phyloP scores from a whole-genome alignment of 306 rosid species.

The Cyamopsis tetragonoloba region DNA sequence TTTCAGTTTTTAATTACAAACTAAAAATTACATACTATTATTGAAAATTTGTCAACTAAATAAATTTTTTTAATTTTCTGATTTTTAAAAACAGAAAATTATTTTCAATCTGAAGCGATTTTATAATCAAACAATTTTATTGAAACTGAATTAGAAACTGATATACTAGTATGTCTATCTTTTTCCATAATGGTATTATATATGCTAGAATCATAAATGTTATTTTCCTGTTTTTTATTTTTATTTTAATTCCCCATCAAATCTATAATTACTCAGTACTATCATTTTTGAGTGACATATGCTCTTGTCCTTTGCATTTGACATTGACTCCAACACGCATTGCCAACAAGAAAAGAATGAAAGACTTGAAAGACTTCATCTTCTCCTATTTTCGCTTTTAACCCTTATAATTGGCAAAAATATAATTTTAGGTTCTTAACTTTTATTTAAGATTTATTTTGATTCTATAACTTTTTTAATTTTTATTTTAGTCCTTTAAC shows the following conservation, averaged over 20 bases:
- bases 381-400: no score
- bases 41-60: no score
- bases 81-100: no score
- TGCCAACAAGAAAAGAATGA: constrained; percentile 28
- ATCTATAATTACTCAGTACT: constrained; percentile 14
- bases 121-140: background rate
- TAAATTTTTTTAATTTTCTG: no score
- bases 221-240: constrained; percentile 14
- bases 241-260: constrained; percentile 32
- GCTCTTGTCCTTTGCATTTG: constrained; percentile 29
- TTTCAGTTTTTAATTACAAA: no score
- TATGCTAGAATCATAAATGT: constrained; percentile 23
- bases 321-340: constrained; percentile 17
- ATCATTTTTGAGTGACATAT: constrained; percentile 20
- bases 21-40: no score
- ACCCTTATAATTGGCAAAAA: no score
- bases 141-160: background rate
- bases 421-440: no score
- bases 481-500: no score
- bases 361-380: constrained; percentile 6
- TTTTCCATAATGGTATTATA: constrained; percentile 18
- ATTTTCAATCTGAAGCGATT: background rate
- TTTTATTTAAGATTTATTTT: no score
- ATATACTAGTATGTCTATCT: background rate
- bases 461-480: no score